Percentiles rank a stretch among this genome's conserved stretches.
Conservation (phyloP, 2,329 filamentous ascomycete species). For the Colletotrichum neosansevieriae region DNA sequence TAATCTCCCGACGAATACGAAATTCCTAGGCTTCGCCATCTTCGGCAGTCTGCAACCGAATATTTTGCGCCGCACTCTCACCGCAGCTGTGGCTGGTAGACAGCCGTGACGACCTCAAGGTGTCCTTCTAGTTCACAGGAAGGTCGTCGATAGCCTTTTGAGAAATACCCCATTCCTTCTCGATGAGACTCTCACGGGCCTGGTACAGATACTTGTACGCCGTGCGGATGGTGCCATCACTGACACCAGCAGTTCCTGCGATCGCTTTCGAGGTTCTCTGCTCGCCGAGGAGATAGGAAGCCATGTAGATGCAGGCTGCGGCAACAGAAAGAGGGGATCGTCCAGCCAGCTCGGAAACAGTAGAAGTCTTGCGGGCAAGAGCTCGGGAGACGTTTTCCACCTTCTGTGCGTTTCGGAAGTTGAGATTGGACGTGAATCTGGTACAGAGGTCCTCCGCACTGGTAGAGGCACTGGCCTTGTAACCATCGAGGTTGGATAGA, state of each 20-base stretch:
- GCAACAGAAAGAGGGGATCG: conserved; percentile 95
- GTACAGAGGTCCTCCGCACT: conserved; percentile 86
- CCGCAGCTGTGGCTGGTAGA: too few relatives aligned
- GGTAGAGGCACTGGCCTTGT: conserved; percentile 81
- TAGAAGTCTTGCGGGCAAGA: conserved; percentile 81
- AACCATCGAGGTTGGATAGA: conserved; percentile 73
- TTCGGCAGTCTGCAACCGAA: too few relatives aligned
- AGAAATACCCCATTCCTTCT: conserved; percentile 78
- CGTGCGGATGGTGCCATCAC: conserved; percentile 95
- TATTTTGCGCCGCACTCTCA: too few relatives aligned
- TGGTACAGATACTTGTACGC: conserved; percentile 91
- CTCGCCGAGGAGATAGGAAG: conserved; percentile 86
- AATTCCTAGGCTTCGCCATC: too few relatives aligned
- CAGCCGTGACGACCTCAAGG: too few relatives aligned
- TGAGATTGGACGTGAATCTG: conserved; percentile 89
- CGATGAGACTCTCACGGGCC: conserved; percentile 79
- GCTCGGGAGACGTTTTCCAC: conserved; percentile 85
- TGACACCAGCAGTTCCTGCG: conserved; percentile 85
- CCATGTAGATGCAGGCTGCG: conserved; percentile 97
- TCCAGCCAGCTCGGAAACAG: conserved; percentile 85
- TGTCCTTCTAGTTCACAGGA: conserved; percentile 55
- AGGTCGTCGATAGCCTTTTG: conserved; percentile 79
- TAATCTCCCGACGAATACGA: too few relatives aligned
- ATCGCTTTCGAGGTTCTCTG: conserved; percentile 88
- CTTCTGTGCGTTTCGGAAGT: conserved; percentile 76